Conservation (phyloP, 495 filamentous ascomycete species). For the Extremus antarcticus region DNA sequence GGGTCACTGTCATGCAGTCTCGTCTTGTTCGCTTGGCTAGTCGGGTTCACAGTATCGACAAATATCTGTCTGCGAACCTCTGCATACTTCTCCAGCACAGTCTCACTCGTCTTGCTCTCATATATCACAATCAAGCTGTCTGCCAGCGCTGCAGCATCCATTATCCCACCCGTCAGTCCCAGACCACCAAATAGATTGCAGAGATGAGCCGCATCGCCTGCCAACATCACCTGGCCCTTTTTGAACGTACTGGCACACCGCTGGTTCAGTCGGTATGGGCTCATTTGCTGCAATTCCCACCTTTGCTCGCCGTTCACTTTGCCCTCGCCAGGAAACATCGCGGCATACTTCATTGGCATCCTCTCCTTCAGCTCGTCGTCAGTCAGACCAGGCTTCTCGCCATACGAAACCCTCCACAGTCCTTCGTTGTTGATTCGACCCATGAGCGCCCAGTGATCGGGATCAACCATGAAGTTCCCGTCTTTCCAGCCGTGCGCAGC, state of each 20-base stretch:
- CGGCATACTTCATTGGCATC: slow-evolving; percentile 6
- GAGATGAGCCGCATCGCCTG: slow-evolving; percentile 14
- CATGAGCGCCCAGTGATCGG: slow-evolving; percentile 22
- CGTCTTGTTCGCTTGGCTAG: slow-evolving; percentile 11
- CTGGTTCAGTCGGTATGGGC: slow-evolving; percentile 12
- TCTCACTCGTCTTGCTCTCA: slow-evolving; percentile 9
- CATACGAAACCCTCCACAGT: slow-evolving; percentile 17
- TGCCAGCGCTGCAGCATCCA: slow-evolving; percentile 12
- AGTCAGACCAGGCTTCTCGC: slow-evolving; percentile 5
- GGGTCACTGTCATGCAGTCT: slow-evolving; percentile 14
- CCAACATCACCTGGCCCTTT: slow-evolving; percentile 10
- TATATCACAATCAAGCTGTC: slow-evolving; percentile 13
- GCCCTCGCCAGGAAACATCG: slow-evolving; percentile 10
- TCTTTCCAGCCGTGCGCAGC: slow-evolving; percentile 17
- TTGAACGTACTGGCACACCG: slow-evolving; percentile 6
- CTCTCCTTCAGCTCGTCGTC: slow-evolving; percentile 5
- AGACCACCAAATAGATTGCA: slow-evolving; percentile 20
- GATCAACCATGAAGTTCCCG: slow-evolving; percentile 18
- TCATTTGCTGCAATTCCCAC: slow-evolving; percentile 8
- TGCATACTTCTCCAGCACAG: slow-evolving; percentile 18
- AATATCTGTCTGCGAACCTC: slow-evolving; percentile 17
- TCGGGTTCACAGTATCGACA: slow-evolving; percentile 15
- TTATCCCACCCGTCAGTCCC: slow-evolving; percentile 10
- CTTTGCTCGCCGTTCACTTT: background rate
- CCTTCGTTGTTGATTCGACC: slow-evolving; percentile 14